These are phyloP conservation scores for Trichopus zeylanicus DNA, from an alignment of 116 monocot species.

Conservation along the genomic window DNA sequence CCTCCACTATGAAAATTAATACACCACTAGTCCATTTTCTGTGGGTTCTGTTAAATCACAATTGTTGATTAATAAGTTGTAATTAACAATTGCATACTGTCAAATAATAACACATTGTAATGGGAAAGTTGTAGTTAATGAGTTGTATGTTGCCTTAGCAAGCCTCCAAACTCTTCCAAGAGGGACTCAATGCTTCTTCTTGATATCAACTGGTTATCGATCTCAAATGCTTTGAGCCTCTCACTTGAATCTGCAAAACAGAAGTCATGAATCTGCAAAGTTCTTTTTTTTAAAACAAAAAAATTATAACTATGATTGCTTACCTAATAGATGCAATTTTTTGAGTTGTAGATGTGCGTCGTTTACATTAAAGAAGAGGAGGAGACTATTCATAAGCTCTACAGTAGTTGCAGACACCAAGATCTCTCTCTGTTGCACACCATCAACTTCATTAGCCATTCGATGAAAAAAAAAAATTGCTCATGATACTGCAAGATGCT, in stretches of 20 bases:
- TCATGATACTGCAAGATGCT: no score
- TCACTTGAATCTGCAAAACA: constrained; percentile 6
- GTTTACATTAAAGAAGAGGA: constrained; percentile 7
- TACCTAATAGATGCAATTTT: constrained; percentile 5
- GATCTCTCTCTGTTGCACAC: constrained; percentile 11
- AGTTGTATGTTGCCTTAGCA: neutral
- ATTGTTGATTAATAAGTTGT: no score
- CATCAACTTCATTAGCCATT: no score
- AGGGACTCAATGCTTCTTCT: constrained; percentile 14
- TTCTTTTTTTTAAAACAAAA: neutral
- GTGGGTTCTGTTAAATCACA: no score
- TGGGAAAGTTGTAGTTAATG: no score
- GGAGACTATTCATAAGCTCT: constrained; percentile 11
- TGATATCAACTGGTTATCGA: constrained; percentile 9
- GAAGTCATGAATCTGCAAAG: no score
- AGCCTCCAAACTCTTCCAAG: constrained; percentile 11
- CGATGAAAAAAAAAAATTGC: no score
- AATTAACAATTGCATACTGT: no score
- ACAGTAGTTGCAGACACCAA: constrained; percentile 7
- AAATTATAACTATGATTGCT: neutral
- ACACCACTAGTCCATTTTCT: no score
- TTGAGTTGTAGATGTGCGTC: constrained; percentile 7
- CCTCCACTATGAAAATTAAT: no score
- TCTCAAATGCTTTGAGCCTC: constrained; percentile 12
- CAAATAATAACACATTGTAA: no score